Evolutionary conservation across 306 rosid genomes (phyloP), one percentile per base, ranked within the genome.

Genomic region (Aeschynomene evenia): DNA sequence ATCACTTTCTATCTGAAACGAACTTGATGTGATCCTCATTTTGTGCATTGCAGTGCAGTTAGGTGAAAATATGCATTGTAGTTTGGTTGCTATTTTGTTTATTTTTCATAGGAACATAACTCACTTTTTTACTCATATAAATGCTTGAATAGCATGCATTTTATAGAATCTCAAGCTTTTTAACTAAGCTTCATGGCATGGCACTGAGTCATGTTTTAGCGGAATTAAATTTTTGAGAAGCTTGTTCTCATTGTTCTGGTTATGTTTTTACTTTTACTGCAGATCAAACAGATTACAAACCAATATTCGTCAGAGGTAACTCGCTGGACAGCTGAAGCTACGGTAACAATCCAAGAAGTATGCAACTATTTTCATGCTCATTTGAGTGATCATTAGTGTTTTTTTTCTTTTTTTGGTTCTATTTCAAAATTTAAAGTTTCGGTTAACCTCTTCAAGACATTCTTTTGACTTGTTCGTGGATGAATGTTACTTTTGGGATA

Each of bases 301-400:
- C 76, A 75, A 40, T 31, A 72, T 33, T 81, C 96, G 69, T 55
- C 53, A 0, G 21, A 68, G 19, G 72, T 86, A 53, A 43, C 23
- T 1, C 90, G 92, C 31, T 92, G 98, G 98, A 69, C 86, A 39
- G 78, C 96, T 22, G 98, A 87, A 76, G 98, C 96, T 31, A 62
- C 89, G 58, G 0, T 84, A 46, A 84, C 92, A 60, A 81, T 89
- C 48, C 98, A 92, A 67, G 98, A 92, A 89, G 98, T 92, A 83
- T 43, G 10, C 55, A 15, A 60, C 66, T 50, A 68, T 58, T 71
- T 74, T 51, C 73, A 26, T 48, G 56, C 60, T 15, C 72, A 50
- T 58, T 71, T 72, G 19, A 52, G 59, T 54, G 18, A 33, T 74
- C 6, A n/a, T 18, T 43, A 31, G 14, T 39, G 48, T 65, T 49